Conservation (phyloP, 495 filamentous ascomycete genomes). For the Podospora anserina region DNA sequence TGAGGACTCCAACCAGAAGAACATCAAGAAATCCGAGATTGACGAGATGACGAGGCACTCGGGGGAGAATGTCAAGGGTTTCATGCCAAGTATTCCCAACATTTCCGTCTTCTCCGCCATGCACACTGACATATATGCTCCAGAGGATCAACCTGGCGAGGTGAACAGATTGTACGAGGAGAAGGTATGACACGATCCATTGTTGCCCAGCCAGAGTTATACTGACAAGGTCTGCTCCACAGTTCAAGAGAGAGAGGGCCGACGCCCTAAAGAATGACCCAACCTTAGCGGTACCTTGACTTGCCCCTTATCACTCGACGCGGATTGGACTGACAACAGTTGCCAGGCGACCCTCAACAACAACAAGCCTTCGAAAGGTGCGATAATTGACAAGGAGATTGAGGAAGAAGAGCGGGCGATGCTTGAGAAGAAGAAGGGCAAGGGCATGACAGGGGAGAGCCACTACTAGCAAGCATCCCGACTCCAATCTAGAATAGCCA, state of each 20-base stretch:
- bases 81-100: constrained; percentile 18
- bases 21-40: constrained; percentile 18
- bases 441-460: constrained; percentile 1
- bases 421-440: constrained; percentile 22
- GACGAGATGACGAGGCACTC: constrained; percentile 19
- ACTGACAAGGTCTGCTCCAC: neutral
- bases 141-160: constrained; percentile 21
- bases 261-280: constrained; percentile 28
- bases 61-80: constrained; percentile 29
- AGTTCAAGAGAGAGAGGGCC: constrained; percentile 13
- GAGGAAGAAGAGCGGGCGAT: constrained; percentile 24
- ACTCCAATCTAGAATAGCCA: too few species aligned
- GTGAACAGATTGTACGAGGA: constrained; percentile 18
- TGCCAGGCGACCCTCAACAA: constrained; percentile 23
- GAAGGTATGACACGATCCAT: constrained; percentile 6
- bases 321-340: neutral
- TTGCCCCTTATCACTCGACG: neutral
- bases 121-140: neutral
- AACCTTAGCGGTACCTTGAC: constrained; percentile 20
- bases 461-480: neutral
- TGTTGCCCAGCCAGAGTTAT: neutral
- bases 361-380: constrained; percentile 26
- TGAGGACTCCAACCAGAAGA: constrained; percentile 24
- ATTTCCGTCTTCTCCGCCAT: neutral
- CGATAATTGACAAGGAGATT: constrained; percentile 30